Evolutionary conservation across 306 rosid genomes (phyloP), one percentile per base, ranked within the genome.

Genomic region (Lotus japonicus): DNA sequence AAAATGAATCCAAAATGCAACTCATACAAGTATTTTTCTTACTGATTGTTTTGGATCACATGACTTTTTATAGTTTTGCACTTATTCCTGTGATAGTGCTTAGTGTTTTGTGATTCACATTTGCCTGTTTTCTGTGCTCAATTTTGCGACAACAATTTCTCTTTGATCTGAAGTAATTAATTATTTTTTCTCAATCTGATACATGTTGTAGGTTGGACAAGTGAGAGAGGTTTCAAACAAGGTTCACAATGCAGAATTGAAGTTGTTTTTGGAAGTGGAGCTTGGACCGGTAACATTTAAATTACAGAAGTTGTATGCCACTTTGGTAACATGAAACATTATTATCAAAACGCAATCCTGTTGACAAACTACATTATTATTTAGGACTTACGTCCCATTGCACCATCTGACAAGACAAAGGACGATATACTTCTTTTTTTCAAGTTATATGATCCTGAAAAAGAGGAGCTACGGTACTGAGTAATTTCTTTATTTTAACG

Each of bases 351-450:
- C 17, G 14, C 53, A 13, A 54, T 31, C 45, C 18, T 63, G 33
- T 33, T 71, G 43, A 78, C 79, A 60, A 67, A 76, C 53, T 74
- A 54, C 36, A 11, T 71, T 71, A 9, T 64, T 53, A 28, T 80
- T 70, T 76, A 90, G 97, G 88, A 90, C 70, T 68, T 68, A 50
- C 78, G 49, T 38, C 86, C 86, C 73, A 69, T 90, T 63, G 77
- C 88, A 76, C 91, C 91, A 14, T 89, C 88, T 64, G 89, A 80
- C 36, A 87, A 84, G 85, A 87, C 95, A 21, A 83, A 83, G 80
- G 95, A 87, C 66, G 96, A 90, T 68, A 90, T 87, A 61, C 83
- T 90, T 13, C 91, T 90, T 49, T 90, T 90, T 82, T 90, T 90
- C 84, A 90, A 90, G 84, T 82, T 90, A 62, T 90, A 90, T 60